phyloP scores from a whole-genome alignment of 257 asterid genomes.

The Cynanchum wilfordii region DNA sequence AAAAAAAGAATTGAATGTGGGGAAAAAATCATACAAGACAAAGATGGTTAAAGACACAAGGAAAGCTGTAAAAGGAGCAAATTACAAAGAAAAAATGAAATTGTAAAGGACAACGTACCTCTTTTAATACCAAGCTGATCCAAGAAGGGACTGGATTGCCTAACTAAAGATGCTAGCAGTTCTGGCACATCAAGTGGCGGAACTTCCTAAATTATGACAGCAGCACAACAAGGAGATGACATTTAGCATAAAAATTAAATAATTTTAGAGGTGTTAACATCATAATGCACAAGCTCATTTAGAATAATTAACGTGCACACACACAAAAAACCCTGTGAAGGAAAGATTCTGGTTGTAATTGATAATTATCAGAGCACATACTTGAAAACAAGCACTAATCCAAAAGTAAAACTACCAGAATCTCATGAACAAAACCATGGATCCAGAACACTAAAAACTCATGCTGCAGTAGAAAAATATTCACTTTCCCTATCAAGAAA shows the following conservation, averaged over 20 bases:
- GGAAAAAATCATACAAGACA: neutral
- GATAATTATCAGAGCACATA: neutral
- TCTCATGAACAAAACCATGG: neutral
- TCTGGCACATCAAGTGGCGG: conserved; percentile 94
- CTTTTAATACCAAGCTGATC: conserved; percentile 84
- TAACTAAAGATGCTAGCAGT: conserved; percentile 79
- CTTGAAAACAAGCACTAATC: neutral
- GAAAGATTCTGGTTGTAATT: conserved; percentile 5
- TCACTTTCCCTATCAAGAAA: neutral
- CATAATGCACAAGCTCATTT: neutral
- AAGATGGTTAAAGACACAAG: neutral
- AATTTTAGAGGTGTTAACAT: neutral
- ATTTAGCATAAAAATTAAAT: conserved; percentile 1
- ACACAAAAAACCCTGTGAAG: neutral
- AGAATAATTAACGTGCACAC: neutral
- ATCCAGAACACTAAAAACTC: neutral
- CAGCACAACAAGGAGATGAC: conserved; percentile 12
- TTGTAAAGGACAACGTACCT: conserved; percentile 42
- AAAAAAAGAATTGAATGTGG: neutral
- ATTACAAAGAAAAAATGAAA: neutral
- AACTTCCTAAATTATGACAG: conserved; percentile 54
- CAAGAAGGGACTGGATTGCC: conserved; percentile 90
- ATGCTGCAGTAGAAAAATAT: neutral
- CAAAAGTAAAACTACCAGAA: neutral
- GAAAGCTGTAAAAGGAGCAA: neutral